Evolutionary conservation across 2,329 filamentous ascomycete genomes (phyloP).

Genomic region (Lecanoromycetidae sp.): DNA sequence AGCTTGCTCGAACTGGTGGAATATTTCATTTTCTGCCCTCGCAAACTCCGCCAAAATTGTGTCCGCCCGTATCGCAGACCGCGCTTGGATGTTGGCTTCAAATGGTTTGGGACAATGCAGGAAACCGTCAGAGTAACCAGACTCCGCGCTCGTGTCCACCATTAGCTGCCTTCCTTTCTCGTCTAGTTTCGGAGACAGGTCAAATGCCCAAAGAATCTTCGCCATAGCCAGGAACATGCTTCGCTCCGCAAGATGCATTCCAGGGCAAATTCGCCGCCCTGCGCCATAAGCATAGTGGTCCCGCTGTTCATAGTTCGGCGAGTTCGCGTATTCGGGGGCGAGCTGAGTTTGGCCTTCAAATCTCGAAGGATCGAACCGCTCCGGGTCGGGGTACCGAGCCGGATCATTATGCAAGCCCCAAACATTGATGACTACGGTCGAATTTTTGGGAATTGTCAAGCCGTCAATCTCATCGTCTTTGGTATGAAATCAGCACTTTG

Average conservation of each 20-base stretch:
- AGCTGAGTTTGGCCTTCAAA: not conserved
- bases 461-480: not conserved
- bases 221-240: constrained; percentile 20
- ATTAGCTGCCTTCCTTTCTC: too few species aligned
- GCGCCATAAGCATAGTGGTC: constrained; percentile 21
- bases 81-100: too few species aligned
- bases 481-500: too few species aligned
- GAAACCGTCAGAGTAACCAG: too few species aligned
- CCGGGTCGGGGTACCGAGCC: not conserved
- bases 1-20: too few species aligned
- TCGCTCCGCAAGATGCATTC: constrained; percentile 23
- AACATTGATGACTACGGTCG: not conserved
- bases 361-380: not conserved
- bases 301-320: not conserved
- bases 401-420: not conserved
- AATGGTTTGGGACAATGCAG: too few species aligned
- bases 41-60: too few species aligned
- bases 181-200: too few species aligned
- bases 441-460: not conserved
- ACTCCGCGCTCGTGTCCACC: too few species aligned
- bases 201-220: constrained; percentile 20
- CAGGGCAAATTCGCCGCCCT: constrained; percentile 24
- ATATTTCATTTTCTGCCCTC: too few species aligned
- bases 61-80: too few species aligned
- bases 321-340: not conserved